phyloP scores from a whole-genome alignment of 768 basidiomycete genomes.

The Pleurotus citrinopileatus region DNA sequence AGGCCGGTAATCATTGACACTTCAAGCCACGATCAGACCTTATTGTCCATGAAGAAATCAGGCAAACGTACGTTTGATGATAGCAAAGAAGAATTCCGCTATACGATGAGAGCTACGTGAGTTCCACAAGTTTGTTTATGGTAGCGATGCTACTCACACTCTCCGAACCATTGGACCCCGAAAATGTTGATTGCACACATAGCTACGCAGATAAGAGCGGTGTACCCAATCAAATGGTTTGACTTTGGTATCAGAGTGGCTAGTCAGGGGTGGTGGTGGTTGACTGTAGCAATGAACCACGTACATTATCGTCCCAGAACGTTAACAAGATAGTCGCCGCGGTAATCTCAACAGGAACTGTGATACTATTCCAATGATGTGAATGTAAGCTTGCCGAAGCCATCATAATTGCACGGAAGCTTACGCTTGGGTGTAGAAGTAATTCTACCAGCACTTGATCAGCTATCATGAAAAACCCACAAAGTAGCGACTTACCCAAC shows the following conservation, averaged over 20 bases:
- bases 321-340: slow-evolving; percentile 67
- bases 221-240: slow-evolving; percentile 53
- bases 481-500: slow-evolving; percentile 38
- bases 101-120: too few species aligned
- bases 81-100: slow-evolving; percentile 66
- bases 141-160: too few species aligned
- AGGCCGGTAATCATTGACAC: slow-evolving; percentile 56
- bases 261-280: background rate
- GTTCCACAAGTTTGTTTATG: too few species aligned
- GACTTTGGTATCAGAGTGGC: slow-evolving; percentile 31
- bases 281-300: slow-evolving; percentile 16
- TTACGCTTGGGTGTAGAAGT: slow-evolving; percentile 38
- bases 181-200: slow-evolving; percentile 65
- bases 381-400: background rate
- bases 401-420: slow-evolving; percentile 8
- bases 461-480: background rate
- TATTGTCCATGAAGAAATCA: background rate
- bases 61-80: slow-evolving; percentile 51
- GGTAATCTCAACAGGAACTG: slow-evolving; percentile 71
- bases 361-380: slow-evolving; percentile 45
- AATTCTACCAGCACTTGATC: slow-evolving; percentile 22
- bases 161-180: slow-evolving; percentile 43
- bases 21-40: slow-evolving; percentile 17
- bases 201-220: slow-evolving; percentile 53
- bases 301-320: slow-evolving; percentile 68